phyloP scores from a whole-genome alignment of 257 asterid species.

The Solanum appendiculatum region DNA sequence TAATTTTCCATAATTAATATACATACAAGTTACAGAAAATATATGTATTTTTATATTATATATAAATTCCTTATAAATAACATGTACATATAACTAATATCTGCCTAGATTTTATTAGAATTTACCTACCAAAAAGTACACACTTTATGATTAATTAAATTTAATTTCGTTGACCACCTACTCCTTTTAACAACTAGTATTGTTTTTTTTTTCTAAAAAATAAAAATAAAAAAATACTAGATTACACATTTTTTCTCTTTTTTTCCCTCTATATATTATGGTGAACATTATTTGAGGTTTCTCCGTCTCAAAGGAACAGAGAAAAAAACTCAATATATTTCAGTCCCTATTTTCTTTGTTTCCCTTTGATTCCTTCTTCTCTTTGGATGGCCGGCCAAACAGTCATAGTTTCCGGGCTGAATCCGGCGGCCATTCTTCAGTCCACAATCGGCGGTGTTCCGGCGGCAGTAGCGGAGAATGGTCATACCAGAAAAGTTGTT shows the following conservation, averaged over 20 bases:
- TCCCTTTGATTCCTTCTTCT: not conserved
- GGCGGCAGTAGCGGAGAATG: not conserved
- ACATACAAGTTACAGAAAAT: not conserved
- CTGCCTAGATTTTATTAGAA: not conserved
- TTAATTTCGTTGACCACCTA: not conserved
- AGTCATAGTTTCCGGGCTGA: conserved; percentile 3
- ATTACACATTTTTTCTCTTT: not conserved
- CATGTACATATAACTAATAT: no score
- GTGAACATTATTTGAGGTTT: not conserved
- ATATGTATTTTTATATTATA: no score
- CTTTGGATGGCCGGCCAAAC: conserved; percentile 3
- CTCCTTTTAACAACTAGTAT: not conserved
- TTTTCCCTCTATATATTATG: not conserved
- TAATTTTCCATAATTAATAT: no score
- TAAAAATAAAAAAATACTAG: not conserved
- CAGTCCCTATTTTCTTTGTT: not conserved
- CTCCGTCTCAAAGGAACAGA: not conserved
- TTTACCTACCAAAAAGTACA: not conserved
- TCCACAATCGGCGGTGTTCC: not conserved
- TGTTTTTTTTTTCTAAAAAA: not conserved
- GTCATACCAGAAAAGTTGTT: not conserved
- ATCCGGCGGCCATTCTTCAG: conserved; percentile 4
- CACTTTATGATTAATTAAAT: not conserved
- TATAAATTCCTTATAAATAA: no score
- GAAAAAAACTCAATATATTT: not conserved